Evolutionary conservation across 306 rosid genomes (phyloP), one percentile per base, ranked within the genome.

Genomic region (Arachis stenosperma): DNA sequence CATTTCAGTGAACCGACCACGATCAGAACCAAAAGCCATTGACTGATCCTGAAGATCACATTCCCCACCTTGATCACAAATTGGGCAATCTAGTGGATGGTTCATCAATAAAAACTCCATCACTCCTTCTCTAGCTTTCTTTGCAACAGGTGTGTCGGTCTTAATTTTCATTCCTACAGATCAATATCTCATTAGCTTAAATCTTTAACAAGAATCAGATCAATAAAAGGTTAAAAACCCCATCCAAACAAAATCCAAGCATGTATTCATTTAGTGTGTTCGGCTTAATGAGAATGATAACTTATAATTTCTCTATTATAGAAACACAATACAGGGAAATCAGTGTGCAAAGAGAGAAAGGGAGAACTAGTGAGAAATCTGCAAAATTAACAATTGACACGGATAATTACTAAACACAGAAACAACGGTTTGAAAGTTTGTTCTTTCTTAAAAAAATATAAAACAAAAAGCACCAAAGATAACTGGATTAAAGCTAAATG

Each of bases 11-110:
- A 95, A 95, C 63, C 99, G 90, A 39, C 99, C 99, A 11, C 98
- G 98, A 76, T 94, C 99, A 65, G 99, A 86, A 13, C 99, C 99
- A 79, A 95, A 95, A 54, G 99, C 99, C 99, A 95, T 95, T 67
- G 96, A 95, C 87, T 95, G 99, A 84, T 95, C 99, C 91, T 95
- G 99, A 56, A 95, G 96, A 71, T 91, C 99, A 77, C 99, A 91
- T 61, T 95, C 99, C 79, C 99, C 98, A 61, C 99, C 99, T 74
- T 95, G 99, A 82, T 95, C 99, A 84, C 99, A 95, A 81, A 95
- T 95, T 53, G 99, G 99, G 82, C 99, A 91, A 82, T 95, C 99
- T 80, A 95, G 80, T 15, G 99, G 99, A 81, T 95, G 97, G 76
- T 95, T 95, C 99, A 95, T 95, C 88, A 95, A 82, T 86, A 91